These are phyloP conservation scores for Penicillium sclerotigenum DNA, from an alignment of 2,329 filamentous ascomycete genomes.

Conservation along the genomic window DNA sequence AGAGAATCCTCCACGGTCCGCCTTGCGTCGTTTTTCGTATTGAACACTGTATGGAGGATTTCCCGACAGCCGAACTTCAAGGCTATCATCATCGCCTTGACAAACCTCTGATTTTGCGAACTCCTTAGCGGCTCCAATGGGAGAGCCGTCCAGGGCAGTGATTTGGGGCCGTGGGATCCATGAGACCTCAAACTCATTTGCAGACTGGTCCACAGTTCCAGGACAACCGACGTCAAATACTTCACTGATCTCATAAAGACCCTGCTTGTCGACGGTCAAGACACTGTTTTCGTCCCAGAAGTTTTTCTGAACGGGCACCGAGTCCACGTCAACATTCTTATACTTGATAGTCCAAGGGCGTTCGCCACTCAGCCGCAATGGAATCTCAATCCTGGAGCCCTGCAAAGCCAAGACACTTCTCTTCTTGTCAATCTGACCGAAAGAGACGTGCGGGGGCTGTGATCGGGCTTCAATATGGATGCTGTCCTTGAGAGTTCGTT, in stretches of 20 bases:
- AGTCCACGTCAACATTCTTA: constrained; percentile 60
- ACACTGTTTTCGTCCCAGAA: constrained; percentile 62
- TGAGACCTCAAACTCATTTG: constrained; percentile 72
- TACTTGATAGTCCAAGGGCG: constrained; percentile 80
- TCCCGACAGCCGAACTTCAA: constrained; percentile 78
- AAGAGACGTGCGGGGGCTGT: constrained; percentile 81
- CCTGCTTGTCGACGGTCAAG: constrained; percentile 63
- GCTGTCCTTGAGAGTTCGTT: constrained; percentile 79
- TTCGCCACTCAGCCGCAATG: constrained; percentile 80
- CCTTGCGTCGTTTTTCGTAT: constrained; percentile 74
- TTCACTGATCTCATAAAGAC: constrained; percentile 74
- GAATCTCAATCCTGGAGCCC: constrained; percentile 68
- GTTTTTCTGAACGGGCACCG: constrained; percentile 49
- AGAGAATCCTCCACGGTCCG: constrained; percentile 63
- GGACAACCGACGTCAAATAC: constrained; percentile 78
- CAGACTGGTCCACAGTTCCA: constrained; percentile 70
- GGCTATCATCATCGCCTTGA: constrained; percentile 87
- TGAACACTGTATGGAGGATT: constrained; percentile 77
- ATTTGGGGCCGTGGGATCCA: constrained; percentile 81
- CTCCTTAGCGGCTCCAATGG: constrained; percentile 52
- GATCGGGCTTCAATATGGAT: constrained; percentile 81
- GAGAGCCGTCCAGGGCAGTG: constrained; percentile 51
- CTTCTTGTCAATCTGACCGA: constrained; percentile 80
- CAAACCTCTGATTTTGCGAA: constrained; percentile 80
- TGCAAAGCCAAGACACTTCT: constrained; percentile 73